phyloP scores from a whole-genome alignment of 1,284 basidiomycete genomes.

The Sporisorium exsertum region DNA sequence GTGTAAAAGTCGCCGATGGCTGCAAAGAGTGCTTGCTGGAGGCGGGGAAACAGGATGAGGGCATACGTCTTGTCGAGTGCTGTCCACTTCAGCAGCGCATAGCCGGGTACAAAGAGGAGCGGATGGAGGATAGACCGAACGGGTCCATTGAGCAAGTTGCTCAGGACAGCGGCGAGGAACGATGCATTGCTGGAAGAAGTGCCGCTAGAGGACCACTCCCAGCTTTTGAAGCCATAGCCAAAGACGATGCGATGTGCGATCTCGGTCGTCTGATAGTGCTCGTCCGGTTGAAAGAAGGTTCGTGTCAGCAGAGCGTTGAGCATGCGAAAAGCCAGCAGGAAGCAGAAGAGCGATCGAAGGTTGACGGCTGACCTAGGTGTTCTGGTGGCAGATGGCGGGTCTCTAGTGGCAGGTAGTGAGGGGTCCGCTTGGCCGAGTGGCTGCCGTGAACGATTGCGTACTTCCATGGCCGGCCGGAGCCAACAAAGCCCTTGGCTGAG shows the following conservation, averaged over 20 bases:
- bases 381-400: background rate
- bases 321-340: slow-evolving; percentile 69
- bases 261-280: slow-evolving; percentile 95
- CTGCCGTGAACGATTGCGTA: slow-evolving; percentile 7
- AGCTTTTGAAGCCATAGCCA: slow-evolving; percentile 90
- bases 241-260: slow-evolving; percentile 89
- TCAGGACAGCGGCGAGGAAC: slow-evolving; percentile 7
- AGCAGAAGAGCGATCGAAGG: slow-evolving; percentile 22
- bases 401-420: background rate
- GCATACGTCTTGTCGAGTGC: slow-evolving; percentile 73
- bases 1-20: slow-evolving; percentile 84
- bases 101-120: slow-evolving; percentile 80
- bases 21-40: slow-evolving; percentile 84
- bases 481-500: background rate
- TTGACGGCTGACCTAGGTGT: background rate
- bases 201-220: slow-evolving; percentile 81
- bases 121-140: slow-evolving; percentile 70
- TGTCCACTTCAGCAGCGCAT: slow-evolving; percentile 77
- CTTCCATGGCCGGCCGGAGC: background rate
- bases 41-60: slow-evolving; percentile 74
- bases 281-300: slow-evolving; percentile 97
- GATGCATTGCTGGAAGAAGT: background rate
- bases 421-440: background rate
- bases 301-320: slow-evolving; percentile 77
- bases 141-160: slow-evolving; percentile 50